These are phyloP conservation scores for Oehlia diaphana DNA, from an alignment of 192 early-diverging fungal genomes.

Conservation along the genomic window DNA sequence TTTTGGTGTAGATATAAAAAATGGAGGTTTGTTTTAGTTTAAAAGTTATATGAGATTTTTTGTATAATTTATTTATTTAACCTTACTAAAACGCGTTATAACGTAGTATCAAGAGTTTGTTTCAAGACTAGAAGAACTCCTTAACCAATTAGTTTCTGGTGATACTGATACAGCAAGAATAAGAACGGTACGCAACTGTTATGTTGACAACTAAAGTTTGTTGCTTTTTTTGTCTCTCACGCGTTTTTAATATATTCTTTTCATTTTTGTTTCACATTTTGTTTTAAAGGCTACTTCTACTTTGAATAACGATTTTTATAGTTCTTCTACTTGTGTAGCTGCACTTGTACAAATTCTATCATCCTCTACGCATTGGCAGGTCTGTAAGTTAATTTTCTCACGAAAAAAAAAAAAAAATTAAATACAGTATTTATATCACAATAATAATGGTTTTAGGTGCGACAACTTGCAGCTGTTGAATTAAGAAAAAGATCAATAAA, in stretches of 20 bases:
- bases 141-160: slow-evolving; percentile 12
- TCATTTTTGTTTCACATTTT: background rate
- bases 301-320: slow-evolving; percentile 75
- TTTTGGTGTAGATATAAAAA: background rate
- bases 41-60: background rate
- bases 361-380: slow-evolving; percentile 60
- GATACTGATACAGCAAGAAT: slow-evolving; percentile 21
- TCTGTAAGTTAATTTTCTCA: background rate
- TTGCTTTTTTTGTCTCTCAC: background rate
- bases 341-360: slow-evolving; percentile 75
- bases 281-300: slow-evolving; percentile 63
- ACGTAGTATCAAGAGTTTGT: background rate
- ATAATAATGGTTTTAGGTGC: slow-evolving; percentile 44
- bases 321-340: slow-evolving; percentile 70
- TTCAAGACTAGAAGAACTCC: background rate
- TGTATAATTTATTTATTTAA: background rate
- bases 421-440: too few species aligned
- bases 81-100: background rate
- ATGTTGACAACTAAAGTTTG: background rate
- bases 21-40: background rate
- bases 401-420: background rate
- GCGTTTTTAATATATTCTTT: background rate
- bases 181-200: background rate
- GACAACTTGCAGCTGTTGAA: slow-evolving; percentile 89
- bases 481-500: slow-evolving; percentile 77